Percentiles rank a stretch among this genome's conserved stretches.
These are phyloP conservation scores for Blastomyces parvus DNA, from an alignment of 2,329 filamentous ascomycete genomes.

Conservation along the genomic window DNA sequence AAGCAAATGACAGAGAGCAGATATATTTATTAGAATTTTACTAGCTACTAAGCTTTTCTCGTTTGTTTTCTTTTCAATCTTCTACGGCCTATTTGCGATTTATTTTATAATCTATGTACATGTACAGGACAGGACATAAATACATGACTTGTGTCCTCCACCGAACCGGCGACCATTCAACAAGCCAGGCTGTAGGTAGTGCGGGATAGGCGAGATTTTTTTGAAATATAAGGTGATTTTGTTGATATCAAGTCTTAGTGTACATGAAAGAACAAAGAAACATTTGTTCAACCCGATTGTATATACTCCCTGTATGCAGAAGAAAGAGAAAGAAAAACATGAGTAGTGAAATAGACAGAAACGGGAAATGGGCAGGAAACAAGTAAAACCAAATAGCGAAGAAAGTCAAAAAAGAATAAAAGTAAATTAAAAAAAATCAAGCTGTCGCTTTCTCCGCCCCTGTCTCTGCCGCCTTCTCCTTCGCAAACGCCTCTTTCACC, in stretches of 20 bases:
- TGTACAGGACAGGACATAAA: too few species aligned
- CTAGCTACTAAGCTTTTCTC: neutral
- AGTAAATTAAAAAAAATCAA: constrained; percentile 17
- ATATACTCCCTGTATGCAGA: constrained; percentile 6
- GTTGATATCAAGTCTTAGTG: too few species aligned
- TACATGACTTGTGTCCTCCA: too few species aligned
- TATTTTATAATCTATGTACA: too few species aligned
- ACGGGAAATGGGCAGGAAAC: neutral
- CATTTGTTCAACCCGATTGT: neutral
- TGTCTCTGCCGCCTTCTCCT: constrained; percentile 18
- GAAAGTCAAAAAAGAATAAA: constrained; percentile 11
- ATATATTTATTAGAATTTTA: too few species aligned
- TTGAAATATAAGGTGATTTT: too few species aligned
- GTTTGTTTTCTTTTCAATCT: neutral
- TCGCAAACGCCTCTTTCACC: constrained; percentile 31
- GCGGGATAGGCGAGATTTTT: too few species aligned
- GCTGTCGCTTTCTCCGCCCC: constrained; percentile 9
- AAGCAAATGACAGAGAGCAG: too few species aligned
- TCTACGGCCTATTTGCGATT: too few species aligned
- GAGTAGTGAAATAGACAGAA: constrained; percentile 25
- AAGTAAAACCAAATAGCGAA: constrained; percentile 1
- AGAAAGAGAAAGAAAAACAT: constrained; percentile 11
- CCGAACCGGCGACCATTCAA: too few species aligned
- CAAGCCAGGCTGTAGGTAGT: too few species aligned
- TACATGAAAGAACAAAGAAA: too few species aligned